These are phyloP conservation scores for Lineolata rhizophorae DNA, from an alignment of 495 filamentous ascomycete species.

Conservation along the genomic window DNA sequence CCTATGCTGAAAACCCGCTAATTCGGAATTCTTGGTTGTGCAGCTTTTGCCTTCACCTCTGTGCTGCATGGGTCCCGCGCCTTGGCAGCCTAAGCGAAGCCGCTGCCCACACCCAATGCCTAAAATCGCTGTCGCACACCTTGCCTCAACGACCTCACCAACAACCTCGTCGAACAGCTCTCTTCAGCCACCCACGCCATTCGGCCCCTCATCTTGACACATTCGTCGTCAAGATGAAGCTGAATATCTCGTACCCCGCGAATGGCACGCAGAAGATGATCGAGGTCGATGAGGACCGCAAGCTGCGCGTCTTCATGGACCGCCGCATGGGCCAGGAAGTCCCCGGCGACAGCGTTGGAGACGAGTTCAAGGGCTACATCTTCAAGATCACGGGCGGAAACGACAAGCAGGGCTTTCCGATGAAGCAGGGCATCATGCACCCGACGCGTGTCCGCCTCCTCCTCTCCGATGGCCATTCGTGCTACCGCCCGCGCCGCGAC, in stretches of 20 bases:
- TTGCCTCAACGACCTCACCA: no score
- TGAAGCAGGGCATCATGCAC: slow-evolving; percentile 99
- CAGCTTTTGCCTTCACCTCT: no score
- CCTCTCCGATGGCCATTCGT: slow-evolving; percentile 79
- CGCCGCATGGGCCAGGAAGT: slow-evolving; percentile 97
- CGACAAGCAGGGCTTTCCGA: slow-evolving; percentile 99
- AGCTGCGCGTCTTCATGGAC: slow-evolving; percentile 67
- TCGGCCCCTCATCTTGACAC: slow-evolving; percentile 21
- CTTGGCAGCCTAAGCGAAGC: no score
- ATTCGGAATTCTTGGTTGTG: no score
- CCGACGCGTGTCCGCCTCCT: slow-evolving; percentile 93
- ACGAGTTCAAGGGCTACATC: slow-evolving; percentile 98
- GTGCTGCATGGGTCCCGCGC: no score
- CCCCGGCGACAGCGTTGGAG: slow-evolving; percentile 74
- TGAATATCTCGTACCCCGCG: slow-evolving; percentile 95
- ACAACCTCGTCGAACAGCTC: not conserved
- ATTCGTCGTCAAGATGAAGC: slow-evolving; percentile 46
- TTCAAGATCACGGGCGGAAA: slow-evolving; percentile 97
- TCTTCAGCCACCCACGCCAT: slow-evolving; percentile 2
- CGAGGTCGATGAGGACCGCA: slow-evolving; percentile 96
- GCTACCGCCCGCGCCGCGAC: slow-evolving; percentile 91
- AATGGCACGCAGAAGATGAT: slow-evolving; percentile 98
- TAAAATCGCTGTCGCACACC: no score
- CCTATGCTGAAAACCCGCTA: no score
- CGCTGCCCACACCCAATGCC: no score